Evolutionary conservation across 495 filamentous ascomycete genomes (phyloP).

Genomic region (Tuber brumale): DNA sequence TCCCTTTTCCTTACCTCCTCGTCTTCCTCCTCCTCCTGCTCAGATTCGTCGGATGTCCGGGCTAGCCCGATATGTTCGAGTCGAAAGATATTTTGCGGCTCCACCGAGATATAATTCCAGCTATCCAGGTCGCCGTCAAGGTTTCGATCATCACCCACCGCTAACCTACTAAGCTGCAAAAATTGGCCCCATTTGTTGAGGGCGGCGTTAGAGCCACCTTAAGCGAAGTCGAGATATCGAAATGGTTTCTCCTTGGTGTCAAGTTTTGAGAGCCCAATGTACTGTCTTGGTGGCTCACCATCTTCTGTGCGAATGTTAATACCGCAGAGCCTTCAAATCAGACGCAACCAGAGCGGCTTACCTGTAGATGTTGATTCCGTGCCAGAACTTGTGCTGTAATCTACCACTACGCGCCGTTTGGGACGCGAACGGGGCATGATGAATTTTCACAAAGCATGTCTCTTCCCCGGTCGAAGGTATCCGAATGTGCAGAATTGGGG

Average conservation of each 20-base stretch:
- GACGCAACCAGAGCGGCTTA: not conserved
- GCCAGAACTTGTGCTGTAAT: too few species aligned
- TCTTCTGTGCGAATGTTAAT: not conserved
- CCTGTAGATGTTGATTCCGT: not conserved
- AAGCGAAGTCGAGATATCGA: constrained; percentile 1
- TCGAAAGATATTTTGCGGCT: not conserved
- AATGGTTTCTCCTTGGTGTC: not conserved
- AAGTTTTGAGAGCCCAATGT: not conserved
- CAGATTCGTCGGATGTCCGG: not conserved
- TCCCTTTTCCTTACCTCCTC: not conserved
- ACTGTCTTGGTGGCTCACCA: not conserved
- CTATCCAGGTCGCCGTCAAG: not conserved
- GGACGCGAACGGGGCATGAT: not conserved
- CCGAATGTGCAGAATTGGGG: not conserved
- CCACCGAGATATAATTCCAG: not conserved
- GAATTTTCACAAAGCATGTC: not conserved
- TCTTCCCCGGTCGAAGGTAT: not conserved
- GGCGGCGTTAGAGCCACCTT: not conserved
- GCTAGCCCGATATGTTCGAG: not conserved
- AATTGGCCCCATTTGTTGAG: constrained; percentile 2
- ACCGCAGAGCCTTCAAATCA: not conserved
- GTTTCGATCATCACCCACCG: too few species aligned
- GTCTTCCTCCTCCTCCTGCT: not conserved
- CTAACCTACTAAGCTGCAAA: not conserved
- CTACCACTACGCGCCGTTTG: too few species aligned